Evolutionary conservation across 805 yeast species (phyloP), one percentile per base, ranked within the genome.

Genomic region (Ogataea zsoltii): DNA sequence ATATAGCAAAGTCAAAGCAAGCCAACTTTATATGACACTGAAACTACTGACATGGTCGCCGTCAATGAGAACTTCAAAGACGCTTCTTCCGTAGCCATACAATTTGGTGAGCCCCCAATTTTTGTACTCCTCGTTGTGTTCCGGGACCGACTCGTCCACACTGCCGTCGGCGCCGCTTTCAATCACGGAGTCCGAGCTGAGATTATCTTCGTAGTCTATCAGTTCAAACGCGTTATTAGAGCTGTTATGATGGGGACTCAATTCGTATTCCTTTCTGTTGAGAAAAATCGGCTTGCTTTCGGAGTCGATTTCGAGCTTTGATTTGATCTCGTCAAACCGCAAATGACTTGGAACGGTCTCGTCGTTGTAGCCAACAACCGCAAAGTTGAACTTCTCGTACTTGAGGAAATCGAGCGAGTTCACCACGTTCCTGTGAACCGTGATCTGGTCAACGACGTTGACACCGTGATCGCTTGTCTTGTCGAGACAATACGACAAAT

Each of bases 381-480:
- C 19, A 29, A 57, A 75, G 42, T 70, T 67, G 48, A 82, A 71
- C 47, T 69, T 68, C 51, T 74, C 74, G 71, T 83, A 81, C 42
- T 69, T 76, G 65, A 77, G 70, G 56, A 81, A 81, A 39, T 74
- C 76, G 21, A 75, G 61, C 3, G 78, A 70, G 51, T 76, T 77
- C n/a, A 76, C 67, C 4, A 72, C 67, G 29, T 83, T 83, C 49
- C 71, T 71, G 56, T 81, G 85, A 9, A 79, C 31, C 1, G 78
- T 67, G 3, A 81, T 47, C 47, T 79, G 80, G 31, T 65, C 66
- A 15, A 80, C 62, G 1, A 65, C 57, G 3, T 76, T 53, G 4
- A 53, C 46, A 9, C 58, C 72, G 17, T 61, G 56, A 7, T 43
- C 41, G 14, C 25, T 37, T 3, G 63, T 51, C 0, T 21, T 18